A percentile compares a stretch with the other conserved stretches of the same genome.
Evolutionary conservation across 2,329 filamentous ascomycete genomes (phyloP).

Genomic region (Arthrinium phaeospermum): DNA sequence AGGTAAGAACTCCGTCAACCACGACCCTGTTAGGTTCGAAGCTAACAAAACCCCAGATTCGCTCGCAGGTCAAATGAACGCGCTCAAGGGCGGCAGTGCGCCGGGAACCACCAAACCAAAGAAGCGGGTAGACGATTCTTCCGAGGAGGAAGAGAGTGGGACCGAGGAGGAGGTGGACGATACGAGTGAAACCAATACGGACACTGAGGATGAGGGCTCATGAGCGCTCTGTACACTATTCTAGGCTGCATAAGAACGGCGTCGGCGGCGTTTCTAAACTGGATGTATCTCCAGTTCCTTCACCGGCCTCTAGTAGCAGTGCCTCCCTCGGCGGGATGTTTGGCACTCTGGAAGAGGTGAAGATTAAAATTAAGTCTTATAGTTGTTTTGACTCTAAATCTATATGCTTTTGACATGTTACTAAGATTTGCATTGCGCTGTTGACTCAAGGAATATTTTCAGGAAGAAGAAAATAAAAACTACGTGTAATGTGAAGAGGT

Average conservation of each 20-base stretch:
- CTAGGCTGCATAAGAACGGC: conserved; percentile 18
- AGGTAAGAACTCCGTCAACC: conserved; percentile 64
- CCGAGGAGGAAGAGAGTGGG: conserved; percentile 80
- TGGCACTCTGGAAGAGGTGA: background rate
- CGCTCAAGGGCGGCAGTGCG: conserved; percentile 74
- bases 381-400: background rate
- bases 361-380: conserved; percentile 9
- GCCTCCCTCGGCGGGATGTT: conserved; percentile 7
- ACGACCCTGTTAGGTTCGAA: conserved; percentile 19
- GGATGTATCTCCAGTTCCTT: conserved; percentile 9
- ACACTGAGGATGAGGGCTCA: conserved; percentile 63
- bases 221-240: conserved; percentile 17
- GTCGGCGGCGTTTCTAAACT: conserved; percentile 17
- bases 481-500: background rate
- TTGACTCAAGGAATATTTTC: background rate
- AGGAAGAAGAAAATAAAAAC: too few species aligned
- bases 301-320: background rate
- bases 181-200: conserved; percentile 72
- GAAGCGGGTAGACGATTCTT: conserved; percentile 62
- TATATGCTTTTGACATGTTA: background rate
- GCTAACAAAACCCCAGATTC: conserved; percentile 66
- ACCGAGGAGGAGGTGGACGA: conserved; percentile 75
- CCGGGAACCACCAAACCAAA: conserved; percentile 61
- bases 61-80: conserved; percentile 88
- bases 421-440: background rate